Base-by-base conservation (phyloP, 352 stramenopile genomes). In the Pythium scleroteichum region DNA sequence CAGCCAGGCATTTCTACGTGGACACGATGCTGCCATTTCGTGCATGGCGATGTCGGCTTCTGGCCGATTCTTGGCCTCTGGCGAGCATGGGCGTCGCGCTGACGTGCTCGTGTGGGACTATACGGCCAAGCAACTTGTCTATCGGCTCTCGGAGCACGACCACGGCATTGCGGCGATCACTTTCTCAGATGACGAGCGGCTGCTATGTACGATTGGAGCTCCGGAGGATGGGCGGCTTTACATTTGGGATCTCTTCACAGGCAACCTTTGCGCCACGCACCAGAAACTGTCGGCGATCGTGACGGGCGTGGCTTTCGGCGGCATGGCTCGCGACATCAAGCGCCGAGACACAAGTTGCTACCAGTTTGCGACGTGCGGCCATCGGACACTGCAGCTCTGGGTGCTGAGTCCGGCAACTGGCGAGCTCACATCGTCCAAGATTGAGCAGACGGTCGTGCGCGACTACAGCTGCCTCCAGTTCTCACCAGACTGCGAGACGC, bases 21-120 rank as follows among this genome's bases (percentile, higher is more conserved):
- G 93, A 10, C 93, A 98, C 60, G 74, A 90, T 14, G 87, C 75
- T 6, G 69, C 76, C 51, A 87, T 98, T 24, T 86, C 73, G 1
- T 95, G 80, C 47, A 72, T 98, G 33, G 71, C 79, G 5, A 77
- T 97, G 64, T 93, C 85, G 2, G 46, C 63, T n/a, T 81, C 74
- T 3, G 93, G 93, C 3, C 72, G 75, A 14, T 82, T 90, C 20
- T 59, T 98, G 13, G 91, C 92, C 0, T 96, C 89, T 12, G 94
- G 91, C 6, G 88, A 98, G 59, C 66, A 72, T 14, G 85, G 92
- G 1, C 72, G 75, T 7, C 76, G 82, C 26, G 87, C 91, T 5
- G 92, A 98, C 54, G 80, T 97, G 35, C 60, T 98, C 23, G 73
- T 98, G 33, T 98, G 92, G 92, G 88, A 97, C 53, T 94, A 94